A percentile compares a stretch with the other conserved stretches of the same genome.
These are phyloP conservation scores for Guillardia theta DNA, from an alignment of 78 protist genomes.

Conservation along the genomic window DNA sequence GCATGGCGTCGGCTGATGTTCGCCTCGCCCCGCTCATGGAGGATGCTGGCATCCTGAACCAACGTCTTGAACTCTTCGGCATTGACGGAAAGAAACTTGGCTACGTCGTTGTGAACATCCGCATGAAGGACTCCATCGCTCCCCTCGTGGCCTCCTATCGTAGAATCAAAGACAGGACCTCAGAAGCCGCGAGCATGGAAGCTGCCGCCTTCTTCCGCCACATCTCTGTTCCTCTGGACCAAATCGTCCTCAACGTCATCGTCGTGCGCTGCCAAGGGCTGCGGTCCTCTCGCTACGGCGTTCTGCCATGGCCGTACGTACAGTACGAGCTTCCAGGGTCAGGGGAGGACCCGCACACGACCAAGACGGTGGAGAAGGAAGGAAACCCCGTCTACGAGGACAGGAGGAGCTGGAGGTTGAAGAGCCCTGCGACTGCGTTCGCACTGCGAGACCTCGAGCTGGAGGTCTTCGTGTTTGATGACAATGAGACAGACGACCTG, in stretches of 20 bases:
- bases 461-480: not conserved
- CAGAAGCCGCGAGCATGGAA: no score
- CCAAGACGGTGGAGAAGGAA: not conserved
- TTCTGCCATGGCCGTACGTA: not conserved
- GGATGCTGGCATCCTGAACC: not conserved
- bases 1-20: not conserved
- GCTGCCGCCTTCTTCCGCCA: no score
- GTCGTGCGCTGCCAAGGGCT: not conserved
- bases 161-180: no score
- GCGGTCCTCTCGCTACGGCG: not conserved
- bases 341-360: not conserved
- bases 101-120: not conserved
- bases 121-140: not conserved
- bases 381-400: not conserved
- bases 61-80: not conserved
- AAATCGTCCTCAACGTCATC: not conserved
- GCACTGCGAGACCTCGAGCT: not conserved
- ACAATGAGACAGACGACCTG: no score
- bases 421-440: not conserved
- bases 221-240: not conserved
- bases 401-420: not conserved
- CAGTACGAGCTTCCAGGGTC: not conserved
- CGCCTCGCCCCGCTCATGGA: not conserved
- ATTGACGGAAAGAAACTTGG: not conserved
- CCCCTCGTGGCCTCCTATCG: no score